Percentiles rank a stretch among this genome's conserved stretches.
phyloP scores from a whole-genome alignment of 2,329 filamentous ascomycete species.

The Neurospora sp. region DNA sequence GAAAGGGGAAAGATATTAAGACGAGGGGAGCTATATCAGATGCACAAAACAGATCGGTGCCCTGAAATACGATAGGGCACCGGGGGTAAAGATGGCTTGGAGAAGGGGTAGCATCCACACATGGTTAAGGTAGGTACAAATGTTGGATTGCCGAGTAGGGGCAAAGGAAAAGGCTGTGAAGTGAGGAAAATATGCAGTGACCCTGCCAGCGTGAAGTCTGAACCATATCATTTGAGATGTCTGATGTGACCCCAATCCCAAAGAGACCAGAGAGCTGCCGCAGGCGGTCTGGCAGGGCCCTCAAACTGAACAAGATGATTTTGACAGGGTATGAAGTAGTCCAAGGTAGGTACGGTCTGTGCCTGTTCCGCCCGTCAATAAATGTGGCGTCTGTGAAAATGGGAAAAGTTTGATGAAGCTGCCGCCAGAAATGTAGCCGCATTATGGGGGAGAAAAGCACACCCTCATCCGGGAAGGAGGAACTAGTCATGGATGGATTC shows the following conservation, averaged over 20 bases:
- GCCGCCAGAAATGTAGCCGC: not conserved
- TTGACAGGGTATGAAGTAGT: not conserved
- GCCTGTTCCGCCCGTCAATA: not conserved
- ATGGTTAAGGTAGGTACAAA: conserved; percentile 16
- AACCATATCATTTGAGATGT: not conserved
- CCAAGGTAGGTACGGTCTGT: not conserved
- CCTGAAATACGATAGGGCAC: conserved; percentile 19
- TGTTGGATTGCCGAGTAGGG: conserved; percentile 21
- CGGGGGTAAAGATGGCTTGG: conserved; percentile 9
- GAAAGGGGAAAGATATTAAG: conserved; percentile 19
- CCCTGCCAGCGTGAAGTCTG: not conserved
- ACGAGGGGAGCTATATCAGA: conserved; percentile 21
- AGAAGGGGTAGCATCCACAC: conserved; percentile 9
- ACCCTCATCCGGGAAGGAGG: not conserved
- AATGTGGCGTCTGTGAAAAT: not conserved
- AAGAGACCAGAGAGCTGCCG: not conserved
- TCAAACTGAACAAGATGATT: not conserved
- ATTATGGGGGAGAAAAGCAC: not conserved
- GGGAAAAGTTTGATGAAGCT: not conserved
- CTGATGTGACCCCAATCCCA: not conserved
- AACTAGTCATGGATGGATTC: not conserved
- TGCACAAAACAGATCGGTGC: conserved; percentile 16
- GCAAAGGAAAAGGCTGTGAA: conserved; percentile 8
- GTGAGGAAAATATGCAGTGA: not conserved
- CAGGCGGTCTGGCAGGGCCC: not conserved